Evolutionary conservation across 2,329 filamentous ascomycete species (phyloP).

Genomic region (Ophiostoma angusticollis): DNA sequence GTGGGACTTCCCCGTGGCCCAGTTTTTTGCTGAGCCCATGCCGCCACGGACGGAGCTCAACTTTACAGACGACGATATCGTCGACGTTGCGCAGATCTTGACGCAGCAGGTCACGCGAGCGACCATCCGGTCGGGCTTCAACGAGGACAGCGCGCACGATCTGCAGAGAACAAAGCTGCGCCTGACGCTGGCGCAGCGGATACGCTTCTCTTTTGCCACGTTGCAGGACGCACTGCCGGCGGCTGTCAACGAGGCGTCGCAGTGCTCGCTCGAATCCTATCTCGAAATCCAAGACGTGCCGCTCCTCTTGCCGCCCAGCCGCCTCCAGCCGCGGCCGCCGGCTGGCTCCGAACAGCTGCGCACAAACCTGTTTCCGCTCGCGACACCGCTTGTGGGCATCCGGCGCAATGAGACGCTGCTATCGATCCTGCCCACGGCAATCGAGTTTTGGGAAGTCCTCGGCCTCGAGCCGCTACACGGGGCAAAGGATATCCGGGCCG

Average conservation of each 20-base stretch:
- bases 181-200: slow-evolving; percentile 29
- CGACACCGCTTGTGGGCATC: slow-evolving; percentile 58
- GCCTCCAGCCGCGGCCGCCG: slow-evolving; percentile 36
- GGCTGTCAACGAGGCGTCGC: slow-evolving; percentile 29
- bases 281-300: slow-evolving; percentile 47
- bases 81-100: slow-evolving; percentile 57
- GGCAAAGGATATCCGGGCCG: slow-evolving; percentile 55
- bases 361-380: slow-evolving; percentile 47
- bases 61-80: slow-evolving; percentile 44
- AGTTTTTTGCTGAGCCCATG: slow-evolving; percentile 47
- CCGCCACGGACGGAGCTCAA: slow-evolving; percentile 33
- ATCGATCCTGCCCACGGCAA: slow-evolving; percentile 60
- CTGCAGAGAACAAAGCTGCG: slow-evolving; percentile 19
- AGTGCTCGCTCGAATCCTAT: slow-evolving; percentile 34
- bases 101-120: slow-evolving; percentile 48
- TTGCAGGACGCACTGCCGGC: slow-evolving; percentile 32
- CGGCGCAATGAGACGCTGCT: slow-evolving; percentile 56
- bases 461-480: slow-evolving; percentile 61
- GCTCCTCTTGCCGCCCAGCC: slow-evolving; percentile 36
- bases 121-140: slow-evolving; percentile 9
- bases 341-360: slow-evolving; percentile 35
- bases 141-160: slow-evolving; percentile 26
- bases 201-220: slow-evolving; percentile 35
- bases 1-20: slow-evolving; percentile 36
- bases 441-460: slow-evolving; percentile 72